phyloP scores from a whole-genome alignment of 164 flowering plant species.

The Aristolochia contorta region DNA sequence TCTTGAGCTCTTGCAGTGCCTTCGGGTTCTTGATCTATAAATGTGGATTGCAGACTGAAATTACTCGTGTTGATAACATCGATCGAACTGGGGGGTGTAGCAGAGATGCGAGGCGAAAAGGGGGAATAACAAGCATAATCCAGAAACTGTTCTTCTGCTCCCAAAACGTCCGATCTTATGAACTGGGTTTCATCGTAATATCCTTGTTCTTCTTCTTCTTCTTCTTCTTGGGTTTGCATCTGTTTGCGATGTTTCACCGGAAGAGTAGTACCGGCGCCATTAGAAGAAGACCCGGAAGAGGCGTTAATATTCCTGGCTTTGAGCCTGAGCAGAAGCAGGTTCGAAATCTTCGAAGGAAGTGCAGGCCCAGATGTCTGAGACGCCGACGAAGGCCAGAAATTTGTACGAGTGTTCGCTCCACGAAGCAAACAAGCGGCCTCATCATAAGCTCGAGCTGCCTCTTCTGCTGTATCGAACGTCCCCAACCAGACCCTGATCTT shows the following conservation, averaged over 20 bases:
- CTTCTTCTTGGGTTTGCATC: constrained; percentile 1
- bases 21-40: too few species aligned
- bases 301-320: constrained; percentile 28
- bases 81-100: not conserved
- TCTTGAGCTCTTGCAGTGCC: too few species aligned
- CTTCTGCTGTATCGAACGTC: constrained; percentile 41
- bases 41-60: not conserved
- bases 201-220: not conserved
- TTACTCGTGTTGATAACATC: not conserved
- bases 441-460: constrained; percentile 46
- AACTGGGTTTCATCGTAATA: not conserved
- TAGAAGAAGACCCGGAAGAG: constrained; percentile 1
- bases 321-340: constrained; percentile 35
- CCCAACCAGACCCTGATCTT: constrained; percentile 47
- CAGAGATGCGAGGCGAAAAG: not conserved
- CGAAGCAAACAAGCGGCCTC: constrained; percentile 45
- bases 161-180: too few species aligned
- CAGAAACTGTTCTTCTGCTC: constrained; percentile 8
- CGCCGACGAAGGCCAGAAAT: constrained; percentile 31
- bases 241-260: constrained; percentile 8
- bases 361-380: constrained; percentile 25
- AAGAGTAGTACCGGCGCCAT: not conserved
- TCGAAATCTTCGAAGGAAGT: constrained; percentile 31
- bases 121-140: constrained; percentile 3
- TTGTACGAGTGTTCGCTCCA: constrained; percentile 41